Percentiles rank a stretch among this genome's conserved stretches.
These are phyloP conservation scores for Tricholoma sp. DNA, from an alignment of 768 basidiomycete genomes.

Conservation along the genomic window DNA sequence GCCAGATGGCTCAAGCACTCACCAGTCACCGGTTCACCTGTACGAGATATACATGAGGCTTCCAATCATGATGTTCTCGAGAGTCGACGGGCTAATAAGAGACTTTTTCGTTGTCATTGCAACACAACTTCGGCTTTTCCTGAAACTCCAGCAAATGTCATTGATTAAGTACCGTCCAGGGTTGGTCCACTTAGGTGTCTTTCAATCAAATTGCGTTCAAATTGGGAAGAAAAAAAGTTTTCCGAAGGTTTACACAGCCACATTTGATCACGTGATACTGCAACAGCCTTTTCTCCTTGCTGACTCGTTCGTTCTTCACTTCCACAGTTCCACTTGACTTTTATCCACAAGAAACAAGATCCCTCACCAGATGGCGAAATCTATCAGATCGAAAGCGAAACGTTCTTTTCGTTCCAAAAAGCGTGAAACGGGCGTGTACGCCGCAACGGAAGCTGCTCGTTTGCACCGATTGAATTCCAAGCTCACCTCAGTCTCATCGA, in stretches of 20 bases:
- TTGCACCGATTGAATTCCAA: constrained; percentile 67
- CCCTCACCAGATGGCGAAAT: constrained; percentile 64
- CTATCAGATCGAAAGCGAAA: constrained; percentile 76
- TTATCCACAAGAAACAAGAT: not conserved
- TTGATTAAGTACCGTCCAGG: no score
- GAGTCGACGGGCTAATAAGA: no score
- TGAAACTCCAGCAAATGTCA: not conserved
- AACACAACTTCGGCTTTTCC: not conserved
- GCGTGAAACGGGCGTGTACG: constrained; percentile 69
- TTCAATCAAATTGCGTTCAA: no score
- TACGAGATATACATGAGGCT: not conserved
- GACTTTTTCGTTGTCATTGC: no score
- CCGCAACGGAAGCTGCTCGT: constrained; percentile 72
- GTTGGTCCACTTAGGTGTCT: no score
- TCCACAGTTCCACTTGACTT: no score
- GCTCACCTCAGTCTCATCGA: constrained; percentile 44
- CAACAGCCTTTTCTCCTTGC: not conserved
- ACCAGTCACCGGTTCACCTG: not conserved
- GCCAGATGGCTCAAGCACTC: not conserved
- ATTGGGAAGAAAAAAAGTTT: not conserved
- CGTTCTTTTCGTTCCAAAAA: constrained; percentile 75
- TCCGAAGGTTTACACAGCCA: not conserved
- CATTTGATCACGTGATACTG: not conserved
- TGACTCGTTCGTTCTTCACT: not conserved
- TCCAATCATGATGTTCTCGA: no score